A percentile compares a stretch with the other conserved stretches of the same genome.
These are phyloP conservation scores for Trichosporon asahii DNA, from an alignment of 1,284 basidiomycete genomes.

Conservation along the genomic window DNA sequence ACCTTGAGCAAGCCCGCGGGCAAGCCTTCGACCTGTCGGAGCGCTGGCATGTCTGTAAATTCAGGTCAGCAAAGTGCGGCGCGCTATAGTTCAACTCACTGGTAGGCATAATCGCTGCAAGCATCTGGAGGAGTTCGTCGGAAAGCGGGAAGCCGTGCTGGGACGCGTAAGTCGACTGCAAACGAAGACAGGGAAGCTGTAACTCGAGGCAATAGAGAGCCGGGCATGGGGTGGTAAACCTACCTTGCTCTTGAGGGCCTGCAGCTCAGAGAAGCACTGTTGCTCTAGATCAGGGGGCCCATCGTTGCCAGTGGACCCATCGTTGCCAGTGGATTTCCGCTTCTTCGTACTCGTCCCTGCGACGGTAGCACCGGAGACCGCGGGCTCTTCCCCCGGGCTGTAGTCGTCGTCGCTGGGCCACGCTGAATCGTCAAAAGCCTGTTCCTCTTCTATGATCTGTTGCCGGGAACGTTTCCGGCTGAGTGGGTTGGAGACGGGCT, in stretches of 20 bases:
- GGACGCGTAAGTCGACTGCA: neutral
- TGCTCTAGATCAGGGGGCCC: neutral
- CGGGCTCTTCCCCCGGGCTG: constrained; percentile 51
- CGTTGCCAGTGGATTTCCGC: neutral
- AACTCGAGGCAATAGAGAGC: neutral
- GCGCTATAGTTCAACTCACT: constrained; percentile 30
- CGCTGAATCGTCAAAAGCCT: constrained; percentile 39
- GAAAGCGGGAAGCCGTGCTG: neutral
- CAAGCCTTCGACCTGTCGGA: constrained; percentile 36
- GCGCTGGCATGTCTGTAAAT: constrained; percentile 25
- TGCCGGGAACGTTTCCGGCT: constrained; percentile 35
- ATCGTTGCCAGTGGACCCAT: neutral
- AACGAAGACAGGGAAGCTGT: constrained; percentile 19
- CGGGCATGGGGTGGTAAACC: neutral
- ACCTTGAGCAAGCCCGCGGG: constrained; percentile 21
- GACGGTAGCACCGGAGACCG: neutral
- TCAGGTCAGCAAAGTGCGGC: neutral
- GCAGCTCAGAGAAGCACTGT: constrained; percentile 14
- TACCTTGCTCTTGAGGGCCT: constrained; percentile 15
- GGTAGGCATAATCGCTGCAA: constrained; percentile 42
- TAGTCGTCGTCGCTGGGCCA: constrained; percentile 43
- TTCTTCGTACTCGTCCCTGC: constrained; percentile 54
- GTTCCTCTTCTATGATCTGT: constrained; percentile 32
- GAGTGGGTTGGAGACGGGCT: constrained; percentile 24
- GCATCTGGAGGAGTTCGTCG: constrained; percentile 39